Base-by-base conservation (phyloP, 179 eudicot genomes). In the Camellia oleifera region DNA sequence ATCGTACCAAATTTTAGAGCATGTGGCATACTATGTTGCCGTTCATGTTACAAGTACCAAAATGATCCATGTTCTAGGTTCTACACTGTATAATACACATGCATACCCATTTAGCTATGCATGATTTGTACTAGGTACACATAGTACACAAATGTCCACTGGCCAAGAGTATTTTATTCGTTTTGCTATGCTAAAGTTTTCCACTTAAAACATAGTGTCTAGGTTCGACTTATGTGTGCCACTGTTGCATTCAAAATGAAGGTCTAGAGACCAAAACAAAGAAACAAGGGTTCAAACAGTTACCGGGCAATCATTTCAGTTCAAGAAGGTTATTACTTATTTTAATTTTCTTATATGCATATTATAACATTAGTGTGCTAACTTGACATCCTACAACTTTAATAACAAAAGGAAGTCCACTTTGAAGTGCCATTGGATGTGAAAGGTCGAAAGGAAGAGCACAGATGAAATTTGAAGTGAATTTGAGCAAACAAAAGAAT, bases 401-500 rank as follows among this genome's bases (percentile, higher is more conserved):
- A 75, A 75, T 40, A 61, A 75, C 56, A 75, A n/a, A n/a, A 42
- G 68, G 68, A 6, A 60, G 50, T 60, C 11, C 68, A 42, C 14
- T 61, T n/a, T 42, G 53, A 42, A 60, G 14, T 4, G 10, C 17
- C 42, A 61, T n/a, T 57, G 8, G 2, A 26, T 42, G 53, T 46
- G 44, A 65, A 63, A 82, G 44, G 64, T 52, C 10, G 57, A 40
- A 60, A 57, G 63, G 54, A 64, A 48, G 46, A 12, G 48, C 10
- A 2, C 45, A 52, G 60, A 73, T 60, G 4, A 13, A 53, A 11
- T 57, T 72, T 72, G 26, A 67, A 66, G 45, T 44, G 75, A 64
- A 72, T 18, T 65, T 70, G 53, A 18, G 46, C 72, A 32, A 69
- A 56, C 40, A 79, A 69, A 69, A 53, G 48, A 57, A 64, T 70